phyloP scores from a whole-genome alignment of 345 rosid genomes.

The Gynandropsis gynandra region DNA sequence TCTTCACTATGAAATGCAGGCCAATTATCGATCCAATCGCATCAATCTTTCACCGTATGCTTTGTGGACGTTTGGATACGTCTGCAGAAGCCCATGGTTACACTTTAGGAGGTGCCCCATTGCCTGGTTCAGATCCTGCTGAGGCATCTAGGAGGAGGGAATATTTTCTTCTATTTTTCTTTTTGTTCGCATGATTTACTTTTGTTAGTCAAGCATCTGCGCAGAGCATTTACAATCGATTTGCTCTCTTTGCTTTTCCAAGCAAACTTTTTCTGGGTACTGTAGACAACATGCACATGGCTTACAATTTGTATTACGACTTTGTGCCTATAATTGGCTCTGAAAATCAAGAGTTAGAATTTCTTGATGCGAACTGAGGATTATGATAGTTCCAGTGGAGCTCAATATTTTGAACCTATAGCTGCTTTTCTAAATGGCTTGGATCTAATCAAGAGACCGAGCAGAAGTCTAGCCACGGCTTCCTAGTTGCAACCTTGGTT shows the following conservation, averaged over 20 bases:
- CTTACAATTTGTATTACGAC: no score
- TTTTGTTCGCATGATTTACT: conserved; percentile 5
- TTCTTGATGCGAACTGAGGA: conserved; percentile 15
- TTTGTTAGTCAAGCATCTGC: background rate
- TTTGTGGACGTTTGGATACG: conserved; percentile 64
- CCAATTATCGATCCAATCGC: conserved; percentile 82
- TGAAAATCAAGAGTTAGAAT: conserved; percentile 8
- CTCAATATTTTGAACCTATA: background rate
- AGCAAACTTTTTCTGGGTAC: no score
- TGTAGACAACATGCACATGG: no score
- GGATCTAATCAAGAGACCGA: background rate
- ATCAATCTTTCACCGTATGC: conserved; percentile 69
- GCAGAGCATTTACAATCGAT: conserved; percentile 13
- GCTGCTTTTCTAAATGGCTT: background rate
- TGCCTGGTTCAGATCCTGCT: conserved; percentile 92
- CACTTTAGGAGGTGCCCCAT: conserved; percentile 50
- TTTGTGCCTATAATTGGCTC: no score
- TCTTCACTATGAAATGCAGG: conserved; percentile 31
- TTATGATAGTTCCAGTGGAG: no score
- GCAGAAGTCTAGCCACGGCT: no score
- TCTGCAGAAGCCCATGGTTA: conserved; percentile 43
- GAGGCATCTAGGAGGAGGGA: conserved; percentile 98
- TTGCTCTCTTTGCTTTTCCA: no score
- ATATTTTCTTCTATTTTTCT: background rate
- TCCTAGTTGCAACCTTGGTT: no score